phyloP scores from a whole-genome alignment of 169 alveolate genomes.

The Plasmodium coatneyi region DNA sequence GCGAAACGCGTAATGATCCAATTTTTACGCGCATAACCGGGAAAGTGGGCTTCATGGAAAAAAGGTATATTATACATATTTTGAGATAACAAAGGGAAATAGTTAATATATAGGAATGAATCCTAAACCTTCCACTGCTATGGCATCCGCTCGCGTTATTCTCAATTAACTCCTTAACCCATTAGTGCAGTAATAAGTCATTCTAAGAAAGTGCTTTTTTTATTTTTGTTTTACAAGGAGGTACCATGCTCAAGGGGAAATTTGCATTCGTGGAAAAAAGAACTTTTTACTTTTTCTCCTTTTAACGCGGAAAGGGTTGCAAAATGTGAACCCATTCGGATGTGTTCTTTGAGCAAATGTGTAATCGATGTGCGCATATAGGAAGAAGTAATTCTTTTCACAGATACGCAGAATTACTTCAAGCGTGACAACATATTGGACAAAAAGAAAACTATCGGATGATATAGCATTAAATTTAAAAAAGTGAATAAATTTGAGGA shows the following conservation, averaged over 20 bases:
- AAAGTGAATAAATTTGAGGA: not conserved
- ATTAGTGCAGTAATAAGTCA: not conserved
- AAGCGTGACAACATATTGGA: not conserved
- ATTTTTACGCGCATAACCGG: not conserved
- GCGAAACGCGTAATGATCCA: not conserved
- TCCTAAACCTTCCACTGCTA: not conserved
- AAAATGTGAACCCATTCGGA: not conserved
- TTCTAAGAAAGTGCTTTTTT: not conserved
- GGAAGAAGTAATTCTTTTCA: not conserved
- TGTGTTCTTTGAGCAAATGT: not conserved
- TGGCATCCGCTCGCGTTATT: not conserved
- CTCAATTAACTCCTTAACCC: not conserved
- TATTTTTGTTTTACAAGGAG: not conserved
- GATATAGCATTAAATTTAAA: not conserved
- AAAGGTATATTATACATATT: not conserved
- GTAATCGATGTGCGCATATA: not conserved
- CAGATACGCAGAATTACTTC: not conserved
- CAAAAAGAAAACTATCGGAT: not conserved
- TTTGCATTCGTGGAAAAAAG: not conserved
- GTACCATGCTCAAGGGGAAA: not conserved
- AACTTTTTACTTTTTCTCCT: not conserved
- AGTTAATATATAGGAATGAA: not conserved
- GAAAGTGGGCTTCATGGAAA: not conserved
- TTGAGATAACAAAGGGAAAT: not conserved
- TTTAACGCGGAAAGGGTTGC: not conserved